Evolutionary conservation across 169 alveolate species (phyloP).

Genomic region (Eimeria necatrix): DNA sequence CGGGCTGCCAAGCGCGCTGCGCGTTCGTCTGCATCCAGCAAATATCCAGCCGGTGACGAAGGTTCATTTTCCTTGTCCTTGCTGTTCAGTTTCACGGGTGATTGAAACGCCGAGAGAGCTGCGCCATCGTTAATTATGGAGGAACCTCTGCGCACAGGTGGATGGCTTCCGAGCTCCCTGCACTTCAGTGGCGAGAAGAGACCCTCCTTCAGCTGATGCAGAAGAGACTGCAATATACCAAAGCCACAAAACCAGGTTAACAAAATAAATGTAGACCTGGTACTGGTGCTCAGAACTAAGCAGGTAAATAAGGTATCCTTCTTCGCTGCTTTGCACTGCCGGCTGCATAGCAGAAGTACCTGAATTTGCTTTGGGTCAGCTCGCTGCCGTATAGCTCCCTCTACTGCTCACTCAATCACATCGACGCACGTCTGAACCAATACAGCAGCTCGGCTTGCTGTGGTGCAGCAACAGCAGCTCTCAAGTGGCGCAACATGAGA

Average conservation of each 20-base stretch:
- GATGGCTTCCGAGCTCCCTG: not conserved
- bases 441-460: not conserved
- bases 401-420: too few species aligned
- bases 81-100: not conserved
- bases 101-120: not conserved
- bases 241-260: not conserved
- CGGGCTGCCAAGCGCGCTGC: slow-evolving; percentile 53
- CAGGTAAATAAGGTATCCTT: too few species aligned
- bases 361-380: too few species aligned
- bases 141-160: not conserved
- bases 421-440: too few species aligned
- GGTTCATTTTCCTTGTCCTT: not conserved
- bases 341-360: not conserved
- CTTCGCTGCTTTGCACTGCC: not conserved
- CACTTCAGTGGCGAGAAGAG: not conserved
- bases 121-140: not conserved
- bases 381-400: too few species aligned
- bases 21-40: slow-evolving; percentile 47
- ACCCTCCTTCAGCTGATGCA: slow-evolving; percentile 58
- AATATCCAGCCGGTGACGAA: slow-evolving; percentile 2
- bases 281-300: too few species aligned
- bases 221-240: slow-evolving; percentile 18
- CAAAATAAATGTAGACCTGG: too few species aligned
- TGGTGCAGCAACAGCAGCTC: not conserved
- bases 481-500: not conserved